Conservation (phyloP, 129 eudicot genomes). For the Deinandra increscens region DNA sequence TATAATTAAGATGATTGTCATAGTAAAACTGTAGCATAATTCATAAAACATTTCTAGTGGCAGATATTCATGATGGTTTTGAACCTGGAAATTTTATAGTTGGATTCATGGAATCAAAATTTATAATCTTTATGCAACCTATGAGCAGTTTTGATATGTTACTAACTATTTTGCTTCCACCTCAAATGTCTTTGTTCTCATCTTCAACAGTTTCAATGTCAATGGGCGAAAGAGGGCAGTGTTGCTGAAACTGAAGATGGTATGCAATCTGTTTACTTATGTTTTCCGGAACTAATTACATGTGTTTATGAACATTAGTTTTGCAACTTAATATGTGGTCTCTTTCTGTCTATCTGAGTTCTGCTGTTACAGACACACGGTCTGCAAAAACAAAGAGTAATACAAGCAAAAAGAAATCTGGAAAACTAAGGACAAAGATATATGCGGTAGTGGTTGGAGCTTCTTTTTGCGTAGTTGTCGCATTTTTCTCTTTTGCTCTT, state of each 20-base stretch:
- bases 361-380: constrained; percentile 22
- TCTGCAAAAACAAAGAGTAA: constrained; percentile 15
- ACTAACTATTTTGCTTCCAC: background rate
- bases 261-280: constrained; percentile 7
- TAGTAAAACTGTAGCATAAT: background rate
- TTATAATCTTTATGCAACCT: background rate
- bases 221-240: constrained; percentile 31
- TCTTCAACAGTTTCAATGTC: constrained; percentile 27
- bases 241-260: constrained; percentile 34
- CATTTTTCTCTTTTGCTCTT: constrained; percentile 27
- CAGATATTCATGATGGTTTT: background rate
- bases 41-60: background rate
- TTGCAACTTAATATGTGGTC: background rate
- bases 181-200: background rate
- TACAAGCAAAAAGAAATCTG: constrained; percentile 15
- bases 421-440: constrained; percentile 25
- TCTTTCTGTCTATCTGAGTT: background rate
- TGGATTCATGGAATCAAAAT: background rate
- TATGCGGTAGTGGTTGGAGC: constrained; percentile 32
- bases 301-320: background rate
- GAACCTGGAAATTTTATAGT: background rate
- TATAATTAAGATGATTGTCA: background rate
- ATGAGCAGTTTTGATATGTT: background rate
- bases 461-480: constrained; percentile 31
- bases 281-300: background rate